Conservation (phyloP, 2,329 filamentous ascomycete genomes). For the Diaporthe destruens region DNA sequence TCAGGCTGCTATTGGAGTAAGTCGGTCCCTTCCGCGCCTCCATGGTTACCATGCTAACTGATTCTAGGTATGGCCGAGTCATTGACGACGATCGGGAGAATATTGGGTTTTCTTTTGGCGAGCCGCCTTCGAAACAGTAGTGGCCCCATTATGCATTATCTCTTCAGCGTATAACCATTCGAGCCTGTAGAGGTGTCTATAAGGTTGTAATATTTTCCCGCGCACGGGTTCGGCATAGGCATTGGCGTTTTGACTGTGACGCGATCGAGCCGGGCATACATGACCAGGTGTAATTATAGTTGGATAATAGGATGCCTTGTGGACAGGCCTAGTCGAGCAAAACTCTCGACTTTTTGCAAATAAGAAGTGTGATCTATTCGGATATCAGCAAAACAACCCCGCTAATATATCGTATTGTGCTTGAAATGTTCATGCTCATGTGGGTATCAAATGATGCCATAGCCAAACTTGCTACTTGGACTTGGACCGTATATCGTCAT, state of each 20-base stretch:
- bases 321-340: not conserved
- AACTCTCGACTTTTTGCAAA: not conserved
- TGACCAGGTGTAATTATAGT: not conserved
- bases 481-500: slow-evolving; percentile 69
- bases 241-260: slow-evolving; percentile 21
- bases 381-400: not conserved
- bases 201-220: slow-evolving; percentile 6
- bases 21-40: slow-evolving; percentile 46
- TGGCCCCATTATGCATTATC: not conserved
- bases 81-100: slow-evolving; percentile 71
- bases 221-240: slow-evolving; percentile 18
- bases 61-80: slow-evolving; percentile 71
- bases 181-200: slow-evolving; percentile 5
- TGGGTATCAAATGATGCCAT: not conserved
- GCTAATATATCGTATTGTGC: not conserved
- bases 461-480: slow-evolving; percentile 45
- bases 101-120: slow-evolving; percentile 64
- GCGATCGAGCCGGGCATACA: not conserved
- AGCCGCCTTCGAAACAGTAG: slow-evolving; percentile 9
- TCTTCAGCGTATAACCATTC: slow-evolving; percentile 4
- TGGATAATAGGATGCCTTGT: slow-evolving; percentile 9
- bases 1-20: slow-evolving; percentile 77
- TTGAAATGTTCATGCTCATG: not conserved
- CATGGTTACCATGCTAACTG: slow-evolving; percentile 42
- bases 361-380: not conserved